Evolutionary conservation across 495 filamentous ascomycete species (phyloP).

Genomic region (Neurospora tetraspora): DNA sequence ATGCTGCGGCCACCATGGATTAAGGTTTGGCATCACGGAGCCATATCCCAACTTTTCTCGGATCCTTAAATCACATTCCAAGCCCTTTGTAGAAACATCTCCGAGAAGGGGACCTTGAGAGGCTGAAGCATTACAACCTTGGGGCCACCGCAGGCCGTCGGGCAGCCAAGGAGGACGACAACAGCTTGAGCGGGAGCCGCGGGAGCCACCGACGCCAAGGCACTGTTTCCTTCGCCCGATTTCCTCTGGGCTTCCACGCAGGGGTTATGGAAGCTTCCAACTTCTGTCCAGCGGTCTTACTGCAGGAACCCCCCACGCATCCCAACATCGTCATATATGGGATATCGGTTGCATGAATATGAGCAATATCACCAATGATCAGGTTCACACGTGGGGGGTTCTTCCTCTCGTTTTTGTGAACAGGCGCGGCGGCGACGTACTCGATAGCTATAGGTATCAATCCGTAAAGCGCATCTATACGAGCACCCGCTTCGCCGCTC

Average conservation of each 20-base stretch:
- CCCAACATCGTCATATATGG: background rate
- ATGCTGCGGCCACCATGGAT: constrained; percentile 3
- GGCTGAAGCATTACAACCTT: constrained; percentile 14
- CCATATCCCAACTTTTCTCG: constrained; percentile 5
- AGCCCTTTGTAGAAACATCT: constrained; percentile 22
- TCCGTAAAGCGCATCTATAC: background rate
- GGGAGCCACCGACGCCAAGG: constrained; percentile 11
- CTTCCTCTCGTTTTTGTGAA: background rate
- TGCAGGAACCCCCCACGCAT: background rate
- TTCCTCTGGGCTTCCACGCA: constrained; percentile 12
- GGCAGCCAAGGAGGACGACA: constrained; percentile 5
- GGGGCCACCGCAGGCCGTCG: constrained; percentile 6
- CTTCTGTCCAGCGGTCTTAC: background rate
- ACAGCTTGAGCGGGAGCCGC: background rate
- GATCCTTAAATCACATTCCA: constrained; percentile 10
- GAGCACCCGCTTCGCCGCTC: background rate
- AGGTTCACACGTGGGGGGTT: background rate
- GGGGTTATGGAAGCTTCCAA: constrained; percentile 12
- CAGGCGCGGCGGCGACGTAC: background rate
- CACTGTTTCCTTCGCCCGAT: background rate
- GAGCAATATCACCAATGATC: background rate
- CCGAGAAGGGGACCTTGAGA: constrained; percentile 8
- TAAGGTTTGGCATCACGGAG: constrained; percentile 23
- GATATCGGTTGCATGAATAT: background rate
- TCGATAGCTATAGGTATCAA: background rate